phyloP scores from a whole-genome alignment of 345 rosid genomes.

The Gossypioides kirkii region DNA sequence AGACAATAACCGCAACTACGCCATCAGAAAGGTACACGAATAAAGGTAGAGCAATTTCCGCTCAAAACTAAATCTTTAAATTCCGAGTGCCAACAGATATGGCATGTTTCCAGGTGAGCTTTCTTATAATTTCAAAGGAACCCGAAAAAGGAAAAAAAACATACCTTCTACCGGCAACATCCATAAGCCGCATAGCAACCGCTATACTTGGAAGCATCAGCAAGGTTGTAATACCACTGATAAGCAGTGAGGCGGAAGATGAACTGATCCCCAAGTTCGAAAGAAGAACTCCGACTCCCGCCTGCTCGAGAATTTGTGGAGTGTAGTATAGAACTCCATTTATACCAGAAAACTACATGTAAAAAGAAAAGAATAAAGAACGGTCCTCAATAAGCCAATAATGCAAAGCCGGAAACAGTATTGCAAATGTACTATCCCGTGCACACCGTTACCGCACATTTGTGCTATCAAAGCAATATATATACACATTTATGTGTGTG shows the following conservation, averaged over 20 bases:
- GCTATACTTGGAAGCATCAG: constrained; percentile 95
- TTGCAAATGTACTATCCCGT: neutral
- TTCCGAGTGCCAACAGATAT: neutral
- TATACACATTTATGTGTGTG: no score
- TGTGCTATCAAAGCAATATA: no score
- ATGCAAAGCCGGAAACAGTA: constrained; percentile 2
- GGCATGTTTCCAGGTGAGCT: neutral
- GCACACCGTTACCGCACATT: neutral
- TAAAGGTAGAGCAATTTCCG: neutral
- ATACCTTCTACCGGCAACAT: constrained; percentile 90
- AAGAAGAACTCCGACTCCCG: constrained; percentile 86
- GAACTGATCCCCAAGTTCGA: constrained; percentile 71
- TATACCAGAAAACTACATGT: constrained; percentile 83
- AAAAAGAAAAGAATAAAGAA: neutral
- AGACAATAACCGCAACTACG: neutral
- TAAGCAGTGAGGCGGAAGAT: constrained; percentile 71
- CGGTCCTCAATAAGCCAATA: constrained; percentile 1
- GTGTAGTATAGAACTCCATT: constrained; percentile 96
- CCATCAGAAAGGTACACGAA: neutral
- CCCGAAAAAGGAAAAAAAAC: neutral
- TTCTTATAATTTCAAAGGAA: neutral
- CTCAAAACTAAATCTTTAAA: neutral
- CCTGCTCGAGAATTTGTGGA: constrained; percentile 95
- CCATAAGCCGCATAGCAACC: constrained; percentile 97
- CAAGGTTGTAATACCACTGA: constrained; percentile 79